A percentile compares a stretch with the other conserved stretches of the same genome.
Conservation (phyloP, 495 filamentous ascomycete species). For the Lichenothelia convexa region DNA sequence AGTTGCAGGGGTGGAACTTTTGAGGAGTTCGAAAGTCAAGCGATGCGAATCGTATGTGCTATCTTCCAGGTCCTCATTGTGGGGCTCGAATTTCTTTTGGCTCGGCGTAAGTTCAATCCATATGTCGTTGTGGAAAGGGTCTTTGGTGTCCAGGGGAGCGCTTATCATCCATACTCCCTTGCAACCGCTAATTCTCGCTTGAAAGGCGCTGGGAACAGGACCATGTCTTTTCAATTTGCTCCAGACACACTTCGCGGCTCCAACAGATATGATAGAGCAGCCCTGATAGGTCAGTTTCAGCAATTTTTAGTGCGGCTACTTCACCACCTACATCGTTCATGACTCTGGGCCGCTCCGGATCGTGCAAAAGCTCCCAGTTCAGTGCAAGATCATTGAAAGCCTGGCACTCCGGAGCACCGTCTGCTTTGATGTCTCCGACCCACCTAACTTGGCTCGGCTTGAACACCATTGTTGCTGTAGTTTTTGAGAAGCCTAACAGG, state of each 20-base stretch:
- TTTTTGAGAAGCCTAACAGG: conserved; percentile 12
- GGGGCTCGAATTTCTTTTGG: conserved; percentile 60
- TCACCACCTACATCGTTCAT: conserved; percentile 13
- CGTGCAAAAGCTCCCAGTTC: conserved; percentile 2
- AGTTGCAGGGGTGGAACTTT: conserved; percentile 39
- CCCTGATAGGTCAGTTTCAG: conserved; percentile 5
- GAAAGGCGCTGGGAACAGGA: conserved; percentile 50
- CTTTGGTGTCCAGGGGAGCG: conserved; percentile 22
- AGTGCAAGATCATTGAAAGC: conserved; percentile 15
- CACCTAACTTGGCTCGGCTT: conserved; percentile 11
- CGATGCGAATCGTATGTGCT: conserved; percentile 25
- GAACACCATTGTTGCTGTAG: conserved; percentile 11
- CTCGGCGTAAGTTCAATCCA: conserved; percentile 71
- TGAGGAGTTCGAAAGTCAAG: conserved; percentile 58
- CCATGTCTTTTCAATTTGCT: conserved; percentile 3
- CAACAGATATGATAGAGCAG: conserved; percentile 16
- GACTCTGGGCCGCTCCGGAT: conserved; percentile 1
- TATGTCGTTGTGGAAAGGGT: conserved; percentile 20
- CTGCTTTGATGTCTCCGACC: conserved; percentile 8
- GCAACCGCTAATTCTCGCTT: conserved; percentile 64
- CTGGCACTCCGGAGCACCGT: conserved; percentile 12
- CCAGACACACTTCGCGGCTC: conserved; percentile 11
- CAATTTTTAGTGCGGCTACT: background rate
- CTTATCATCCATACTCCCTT: conserved; percentile 85
- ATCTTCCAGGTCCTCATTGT: conserved; percentile 27